Evolutionary conservation across 2,329 filamentous ascomycete genomes (phyloP), one percentile per base, ranked within the genome.

Genomic region (Trichoderma aggressivum): DNA sequence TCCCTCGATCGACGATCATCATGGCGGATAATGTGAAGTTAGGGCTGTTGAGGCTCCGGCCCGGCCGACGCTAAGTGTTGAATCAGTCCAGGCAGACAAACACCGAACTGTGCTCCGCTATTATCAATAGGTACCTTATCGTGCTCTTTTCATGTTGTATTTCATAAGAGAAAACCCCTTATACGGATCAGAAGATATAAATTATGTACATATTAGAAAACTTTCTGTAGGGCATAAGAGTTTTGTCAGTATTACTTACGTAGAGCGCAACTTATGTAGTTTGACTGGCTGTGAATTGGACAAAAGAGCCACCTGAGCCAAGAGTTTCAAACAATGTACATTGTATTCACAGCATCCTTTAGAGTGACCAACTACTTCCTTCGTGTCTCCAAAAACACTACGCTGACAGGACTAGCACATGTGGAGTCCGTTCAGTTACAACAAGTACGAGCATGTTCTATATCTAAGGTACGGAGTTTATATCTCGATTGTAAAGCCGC

Each of bases 101-200:
- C 39, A 1, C 16, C 7, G 39, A 5, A 39, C 7, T 1, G 18
- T 0, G 0, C 36, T 39, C 0, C 36, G 36, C 1, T 16, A 39
- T 39, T 39, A 18, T 39, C 36, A 39, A 39, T 39, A 18, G n/a
- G n/a, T n/a, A n/a, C n/a, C n/a, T n/a, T n/a, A n/a, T n/a, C n/a
- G n/a, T n/a, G n/a, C 16, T 39, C 2, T 3, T 39, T 39, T 18
- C 18, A 1, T 39, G 36, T 5, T 30, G 3, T 30, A 30, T 32
- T 8, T 32, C 1, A 32, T 32, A 10, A 32, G 10, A 32, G 30
- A 32, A 32, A 32, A 32, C 8, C n/a, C n/a, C n/a, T 8, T 43
- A n/a, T 16, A 43, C n/a, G 39, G 39, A 43, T n/a, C 7, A 10
- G 7, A n/a, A 7, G 3, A 43, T n/a, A 43, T 43, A 3, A 10